Conservation (phyloP, 805 yeast species). For the Kurtzmaniella cleridarum region DNA sequence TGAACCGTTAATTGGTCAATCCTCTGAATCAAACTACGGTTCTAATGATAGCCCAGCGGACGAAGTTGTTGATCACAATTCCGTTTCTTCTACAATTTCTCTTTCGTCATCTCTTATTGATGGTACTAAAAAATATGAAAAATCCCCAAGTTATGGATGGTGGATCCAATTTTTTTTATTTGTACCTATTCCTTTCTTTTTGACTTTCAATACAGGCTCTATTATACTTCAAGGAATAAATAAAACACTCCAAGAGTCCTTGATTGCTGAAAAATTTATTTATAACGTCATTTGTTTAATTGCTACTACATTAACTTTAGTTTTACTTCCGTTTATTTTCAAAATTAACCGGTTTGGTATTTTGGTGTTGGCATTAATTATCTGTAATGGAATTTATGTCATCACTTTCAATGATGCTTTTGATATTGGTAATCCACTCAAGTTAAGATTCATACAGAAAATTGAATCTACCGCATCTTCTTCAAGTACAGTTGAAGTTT, state of each 20-base stretch:
- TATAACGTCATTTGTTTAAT: conserved; percentile 25
- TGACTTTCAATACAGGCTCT: conserved; percentile 51
- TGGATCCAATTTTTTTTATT: conserved; percentile 61
- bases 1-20: conserved; percentile 25
- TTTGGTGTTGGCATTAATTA: conserved; percentile 29
- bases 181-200: conserved; percentile 58
- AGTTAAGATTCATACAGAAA: conserved; percentile 63
- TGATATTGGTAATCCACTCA: conserved; percentile 57
- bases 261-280: conserved; percentile 33
- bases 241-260: conserved; percentile 69
- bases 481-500: conserved; percentile 38
- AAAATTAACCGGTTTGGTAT: conserved; percentile 54
- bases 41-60: conserved; percentile 8
- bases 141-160: conserved; percentile 73
- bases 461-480: conserved; percentile 40
- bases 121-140: conserved; percentile 18
- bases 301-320: conserved; percentile 35
- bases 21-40: conserved; percentile 13
- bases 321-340: conserved; percentile 59
- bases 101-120: conserved; percentile 9
- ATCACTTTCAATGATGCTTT: conserved; percentile 52
- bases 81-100: conserved; percentile 19
- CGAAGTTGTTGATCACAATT: conserved; percentile 6
- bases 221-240: conserved; percentile 58
- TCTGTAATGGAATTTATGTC: conserved; percentile 30